Evolutionary conservation across 306 rosid species (phyloP), one percentile per base, ranked within the genome.

Genomic region (Prunus davidiana): DNA sequence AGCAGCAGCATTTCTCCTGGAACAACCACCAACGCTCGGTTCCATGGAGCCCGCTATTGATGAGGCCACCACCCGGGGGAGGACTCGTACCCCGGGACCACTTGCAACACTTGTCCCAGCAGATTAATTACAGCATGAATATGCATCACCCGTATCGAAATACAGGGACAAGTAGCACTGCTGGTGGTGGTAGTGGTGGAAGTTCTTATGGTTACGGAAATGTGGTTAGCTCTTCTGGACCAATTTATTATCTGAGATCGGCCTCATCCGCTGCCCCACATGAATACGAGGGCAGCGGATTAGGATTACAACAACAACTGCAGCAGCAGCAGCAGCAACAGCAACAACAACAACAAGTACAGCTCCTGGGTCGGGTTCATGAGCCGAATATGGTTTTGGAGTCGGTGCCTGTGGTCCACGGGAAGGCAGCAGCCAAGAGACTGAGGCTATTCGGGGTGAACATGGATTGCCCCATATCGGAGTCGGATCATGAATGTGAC

Each of bases 391-490:
- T 50, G 82, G 88, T 79, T 20, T 63, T 66, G 45, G 79, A 75
- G 64, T 76, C 83, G 66, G 85, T 78, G 28, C 86, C 89, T 11
- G 82, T 82, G 86, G 85, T 73, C 51, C 88, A 84, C 10, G 86
- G 84, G 16, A 79, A 76, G 75, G 82, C 78, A 2, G 83, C 76
- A 51, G 84, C 76, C 22, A 86, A 86, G 80, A 65, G 76, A 56
- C 76, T 86, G 80, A 73, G 89, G 82, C 81, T 86, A 19, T 86
- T 86, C 55, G 89, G 89, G 5, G 89, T 86, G 8, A 86, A 86
- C 81, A 82, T 86, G 89, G 89, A 85, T 68, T 80, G 84, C 28
- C 74, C 82, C 28, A 52, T 72, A 55, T 74, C 86, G 38, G 84
- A 81, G 5, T 43, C 86, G 12, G 78, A 71, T 15, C 78, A 76